Evolutionary conservation across 208 protist species (phyloP).

Genomic region (Tetramitus jugosus): DNA sequence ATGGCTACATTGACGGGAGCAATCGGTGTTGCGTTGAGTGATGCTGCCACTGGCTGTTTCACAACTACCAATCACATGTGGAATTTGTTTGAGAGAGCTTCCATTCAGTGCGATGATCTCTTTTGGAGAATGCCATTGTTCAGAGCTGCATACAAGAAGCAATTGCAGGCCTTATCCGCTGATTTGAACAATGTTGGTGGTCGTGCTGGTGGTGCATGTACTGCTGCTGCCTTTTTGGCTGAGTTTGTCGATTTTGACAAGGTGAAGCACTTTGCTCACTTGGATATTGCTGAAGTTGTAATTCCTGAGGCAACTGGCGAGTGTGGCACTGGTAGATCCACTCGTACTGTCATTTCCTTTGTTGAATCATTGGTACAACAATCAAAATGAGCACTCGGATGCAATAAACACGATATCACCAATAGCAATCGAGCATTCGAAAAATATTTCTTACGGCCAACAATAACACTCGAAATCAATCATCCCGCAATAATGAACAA

Average conservation of each 20-base stretch:
- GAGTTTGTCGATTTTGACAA: constrained; percentile 2
- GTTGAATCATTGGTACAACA: neutral
- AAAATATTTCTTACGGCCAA: too few relatives aligned
- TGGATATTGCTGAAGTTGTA: constrained; percentile 5
- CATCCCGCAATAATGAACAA: too few relatives aligned
- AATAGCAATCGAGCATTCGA: too few relatives aligned
- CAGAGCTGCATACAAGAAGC: neutral
- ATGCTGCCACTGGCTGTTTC: neutral
- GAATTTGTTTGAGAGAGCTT: neutral
- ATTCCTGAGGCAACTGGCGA: too few relatives aligned
- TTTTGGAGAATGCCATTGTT: constrained; percentile 18
- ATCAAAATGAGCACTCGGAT: too few relatives aligned
- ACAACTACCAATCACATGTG: neutral
- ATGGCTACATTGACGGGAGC: constrained; percentile 79
- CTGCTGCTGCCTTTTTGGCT: neutral
- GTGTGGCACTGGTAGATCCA: too few relatives aligned
- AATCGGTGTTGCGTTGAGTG: neutral
- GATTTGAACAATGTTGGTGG: neutral
- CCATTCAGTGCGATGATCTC: neutral
- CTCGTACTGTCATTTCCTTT: too few relatives aligned
- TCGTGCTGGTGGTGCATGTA: neutral
- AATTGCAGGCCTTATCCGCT: neutral
- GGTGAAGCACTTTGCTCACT: neutral
- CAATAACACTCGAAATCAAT: too few relatives aligned
- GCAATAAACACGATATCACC: too few relatives aligned